Conservation (phyloP, 352 stramenopile species). For the Phytopythium mirpurense region DNA sequence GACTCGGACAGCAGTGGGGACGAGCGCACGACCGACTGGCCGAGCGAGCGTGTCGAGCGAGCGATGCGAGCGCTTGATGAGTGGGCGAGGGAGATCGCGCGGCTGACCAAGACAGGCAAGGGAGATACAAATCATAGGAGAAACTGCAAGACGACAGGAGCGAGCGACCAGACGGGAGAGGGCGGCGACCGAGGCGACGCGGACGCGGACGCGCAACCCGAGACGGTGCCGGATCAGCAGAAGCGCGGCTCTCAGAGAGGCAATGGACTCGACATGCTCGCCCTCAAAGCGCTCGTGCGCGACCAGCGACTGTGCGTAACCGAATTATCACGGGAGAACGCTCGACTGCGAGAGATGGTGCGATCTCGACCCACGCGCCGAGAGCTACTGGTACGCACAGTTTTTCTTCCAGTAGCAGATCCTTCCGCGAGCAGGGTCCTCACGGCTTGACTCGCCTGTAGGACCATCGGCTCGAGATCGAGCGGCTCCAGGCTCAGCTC, state of each 20-base stretch:
- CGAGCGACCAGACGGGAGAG: not conserved
- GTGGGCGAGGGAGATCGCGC: constrained; percentile 19
- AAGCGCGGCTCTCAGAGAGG: not conserved
- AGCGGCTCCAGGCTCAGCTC: constrained; percentile 16
- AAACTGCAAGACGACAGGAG: not conserved
- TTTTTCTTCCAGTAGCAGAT: not conserved
- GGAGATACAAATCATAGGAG: not conserved
- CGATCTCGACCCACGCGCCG: constrained; percentile 18
- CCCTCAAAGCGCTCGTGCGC: constrained; percentile 14
- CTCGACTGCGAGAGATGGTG: constrained; percentile 23
- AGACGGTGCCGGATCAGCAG: not conserved
- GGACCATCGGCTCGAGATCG: constrained; percentile 20
- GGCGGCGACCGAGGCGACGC: not conserved
- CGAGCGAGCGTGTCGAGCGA: constrained; percentile 14
- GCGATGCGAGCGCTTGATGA: constrained; percentile 6
- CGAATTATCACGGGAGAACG: constrained; percentile 23
- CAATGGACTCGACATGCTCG: constrained; percentile 2
- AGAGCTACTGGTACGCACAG: constrained; percentile 16
- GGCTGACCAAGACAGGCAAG: not conserved
- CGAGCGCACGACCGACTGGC: not conserved
- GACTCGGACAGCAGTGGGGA: constrained; percentile 2
- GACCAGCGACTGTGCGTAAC: constrained; percentile 17
- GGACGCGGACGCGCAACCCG: not conserved
- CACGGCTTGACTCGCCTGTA: constrained; percentile 5
- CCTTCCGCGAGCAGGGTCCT: not conserved